Base-by-base conservation (phyloP, 1,284 basidiomycete species). In the Pseudozyma hubeiensis region DNA sequence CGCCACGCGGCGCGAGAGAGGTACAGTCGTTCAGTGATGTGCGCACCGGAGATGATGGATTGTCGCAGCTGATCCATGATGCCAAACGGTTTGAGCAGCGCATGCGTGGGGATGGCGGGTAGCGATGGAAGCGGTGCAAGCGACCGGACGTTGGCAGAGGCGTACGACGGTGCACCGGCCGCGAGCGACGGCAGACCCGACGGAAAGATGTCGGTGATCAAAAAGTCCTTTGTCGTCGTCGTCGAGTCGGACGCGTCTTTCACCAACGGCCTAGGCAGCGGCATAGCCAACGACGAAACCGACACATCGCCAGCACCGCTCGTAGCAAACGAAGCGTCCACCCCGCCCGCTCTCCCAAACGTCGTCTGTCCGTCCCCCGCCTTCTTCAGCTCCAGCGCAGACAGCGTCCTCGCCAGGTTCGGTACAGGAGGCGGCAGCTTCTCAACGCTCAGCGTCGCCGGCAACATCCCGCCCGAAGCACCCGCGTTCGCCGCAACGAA, bases 1-100 rank as follows among this genome's bases (percentile, higher is more conserved):
- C 58, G 64, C 96, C 96, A 99, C 10, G 96, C 90, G 69, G 92
- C 91, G 48, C 91, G 89, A 6, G 94, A 92, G 19, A 98, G 90
- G 84, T 94, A 95, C 65, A 99, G 86, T 44, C 90, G 89, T 30
- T 90, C 90, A 1, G 93, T 96, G 60, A 98, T 87, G 83, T 96
- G 97, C 13, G 91, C 93, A 11, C 95, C 95, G 0, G 39, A 34
- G 3, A 29, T 13, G 16, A 80, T 77, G 41, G 64, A 70, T 8
- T 24, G n/a, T 10, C 54, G 59, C 10, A 79, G 61, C 49, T 62
- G 61, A 5, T 55, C 50, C 57, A 70, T 64, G 13, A 67, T 40
- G 41, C 53, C 44, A 53, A 76, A 81, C 4, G 79, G 79, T 29
- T 62, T 49, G 1, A 78, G 53, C 1, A 70, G 41, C n/a, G 64